Percentiles rank a stretch among this genome's conserved stretches.
Evolutionary conservation across 2,329 filamentous ascomycete genomes (phyloP).

Genomic region (Apiospora saccharicola): DNA sequence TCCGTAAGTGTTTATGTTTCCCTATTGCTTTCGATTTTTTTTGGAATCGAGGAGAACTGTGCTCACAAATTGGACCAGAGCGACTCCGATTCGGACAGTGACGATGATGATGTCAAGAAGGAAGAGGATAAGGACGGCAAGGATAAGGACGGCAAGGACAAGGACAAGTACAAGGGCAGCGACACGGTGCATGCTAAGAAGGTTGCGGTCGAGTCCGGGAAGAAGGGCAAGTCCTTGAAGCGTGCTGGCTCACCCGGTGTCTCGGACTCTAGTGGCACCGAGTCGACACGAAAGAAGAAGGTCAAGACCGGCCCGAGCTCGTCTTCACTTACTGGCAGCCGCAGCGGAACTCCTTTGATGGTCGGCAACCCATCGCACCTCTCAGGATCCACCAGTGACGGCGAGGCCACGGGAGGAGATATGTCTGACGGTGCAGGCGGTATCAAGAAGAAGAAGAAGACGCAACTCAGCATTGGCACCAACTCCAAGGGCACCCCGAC

Average conservation of each 20-base stretch:
- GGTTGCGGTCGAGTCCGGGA: conserved; percentile 53
- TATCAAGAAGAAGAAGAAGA: conserved; percentile 62
- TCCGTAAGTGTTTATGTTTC: conserved; percentile 49
- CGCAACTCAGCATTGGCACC: conserved; percentile 39
- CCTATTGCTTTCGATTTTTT: background rate
- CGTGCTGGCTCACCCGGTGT: conserved; percentile 85
- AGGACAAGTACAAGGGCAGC: conserved; percentile 69
- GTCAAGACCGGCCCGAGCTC: conserved; percentile 56
- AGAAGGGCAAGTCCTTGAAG: conserved; percentile 74
- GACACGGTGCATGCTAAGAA: conserved; percentile 62
- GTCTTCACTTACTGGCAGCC: conserved; percentile 58
- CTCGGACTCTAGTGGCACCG: conserved; percentile 91
- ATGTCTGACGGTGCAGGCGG: conserved; percentile 65
- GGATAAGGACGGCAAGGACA: conserved; percentile 63
- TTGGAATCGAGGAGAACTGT: background rate
- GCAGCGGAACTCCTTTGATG: conserved; percentile 63
- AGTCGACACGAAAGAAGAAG: conserved; percentile 80
- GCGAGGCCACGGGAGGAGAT: conserved; percentile 73
- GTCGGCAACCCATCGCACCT: conserved; percentile 52
- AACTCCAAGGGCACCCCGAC: conserved; percentile 59
- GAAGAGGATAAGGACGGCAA: conserved; percentile 63
- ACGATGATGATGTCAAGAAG: conserved; percentile 35
- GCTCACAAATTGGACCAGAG: conserved; percentile 40
- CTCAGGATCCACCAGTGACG: conserved; percentile 74
- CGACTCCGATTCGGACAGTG: conserved; percentile 53